Percentiles rank a stretch among this genome's conserved stretches.
Evolutionary conservation across 2,329 filamentous ascomycete species (phyloP).

Genomic region (Neofusicoccum ribis): DNA sequence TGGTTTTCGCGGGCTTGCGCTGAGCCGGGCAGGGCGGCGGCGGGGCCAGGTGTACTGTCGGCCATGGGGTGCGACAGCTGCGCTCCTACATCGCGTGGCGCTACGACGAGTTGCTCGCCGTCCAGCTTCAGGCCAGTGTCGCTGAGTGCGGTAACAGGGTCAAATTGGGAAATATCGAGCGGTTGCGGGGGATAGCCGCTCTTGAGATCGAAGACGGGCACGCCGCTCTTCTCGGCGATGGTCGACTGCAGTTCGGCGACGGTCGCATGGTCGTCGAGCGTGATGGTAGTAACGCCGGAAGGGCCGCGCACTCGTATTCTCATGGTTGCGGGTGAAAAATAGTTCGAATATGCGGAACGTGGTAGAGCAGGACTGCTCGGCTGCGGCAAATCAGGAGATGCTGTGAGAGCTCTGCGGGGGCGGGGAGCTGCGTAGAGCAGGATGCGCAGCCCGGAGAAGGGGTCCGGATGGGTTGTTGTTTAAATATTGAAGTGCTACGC

Average conservation of each 20-base stretch:
- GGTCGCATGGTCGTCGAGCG: slow-evolving; percentile 67
- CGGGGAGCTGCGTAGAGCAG: not conserved
- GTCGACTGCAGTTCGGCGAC: slow-evolving; percentile 61
- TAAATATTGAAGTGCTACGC: too few species aligned
- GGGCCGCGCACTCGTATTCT: slow-evolving; percentile 75
- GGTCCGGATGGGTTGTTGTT: not conserved
- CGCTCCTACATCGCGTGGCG: slow-evolving; percentile 43
- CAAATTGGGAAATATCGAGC: slow-evolving; percentile 60
- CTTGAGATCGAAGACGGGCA: slow-evolving; percentile 72
- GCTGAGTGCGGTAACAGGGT: slow-evolving; percentile 50
- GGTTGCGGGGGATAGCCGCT: slow-evolving; percentile 79
- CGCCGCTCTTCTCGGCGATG: slow-evolving; percentile 64
- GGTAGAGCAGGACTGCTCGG: not conserved
- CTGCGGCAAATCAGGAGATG: not conserved
- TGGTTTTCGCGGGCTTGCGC: slow-evolving; percentile 8
- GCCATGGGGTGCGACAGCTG: slow-evolving; percentile 27
- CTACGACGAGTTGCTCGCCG: slow-evolving; percentile 69
- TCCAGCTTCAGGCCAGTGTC: slow-evolving; percentile 64
- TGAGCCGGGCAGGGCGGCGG: slow-evolving; percentile 27
- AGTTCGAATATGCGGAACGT: not conserved
- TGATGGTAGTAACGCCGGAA: slow-evolving; percentile 68
- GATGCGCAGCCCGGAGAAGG: not conserved
- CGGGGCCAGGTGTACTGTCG: slow-evolving; percentile 24
- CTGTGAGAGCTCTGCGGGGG: not conserved
- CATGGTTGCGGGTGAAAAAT: slow-evolving; percentile 53